Conservation (phyloP, 768 basidiomycete genomes). For the Phaffia australis region DNA sequence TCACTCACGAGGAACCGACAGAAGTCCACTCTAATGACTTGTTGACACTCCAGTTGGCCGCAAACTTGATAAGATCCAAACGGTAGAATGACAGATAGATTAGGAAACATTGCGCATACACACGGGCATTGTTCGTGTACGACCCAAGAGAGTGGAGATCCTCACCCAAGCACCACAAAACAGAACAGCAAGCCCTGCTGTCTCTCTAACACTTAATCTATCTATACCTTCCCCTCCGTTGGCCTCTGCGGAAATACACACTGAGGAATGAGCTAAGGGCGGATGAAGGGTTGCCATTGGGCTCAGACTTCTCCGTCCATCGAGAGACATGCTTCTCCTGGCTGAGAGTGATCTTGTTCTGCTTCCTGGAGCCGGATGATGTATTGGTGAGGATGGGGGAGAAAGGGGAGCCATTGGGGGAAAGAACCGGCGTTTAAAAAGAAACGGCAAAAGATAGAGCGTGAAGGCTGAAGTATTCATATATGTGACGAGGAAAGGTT, state of each 20-base stretch:
- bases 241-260: background rate
- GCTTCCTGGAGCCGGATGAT: conserved; percentile 1
- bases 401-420: conserved; percentile 1
- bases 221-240: conserved; percentile 27
- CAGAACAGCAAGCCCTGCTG: conserved; percentile 59
- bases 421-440: conserved; percentile 28
- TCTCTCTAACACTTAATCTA: conserved; percentile 56
- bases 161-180: conserved; percentile 68
- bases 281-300: conserved; percentile 19
- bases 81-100: conserved; percentile 32
- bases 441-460: conserved; percentile 62
- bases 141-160: too few relatives aligned
- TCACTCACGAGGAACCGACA: conserved; percentile 5
- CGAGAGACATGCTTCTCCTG: background rate
- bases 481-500: conserved; percentile 53
- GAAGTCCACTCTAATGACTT: conserved; percentile 42
- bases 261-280: conserved; percentile 2
- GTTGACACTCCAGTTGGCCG: conserved; percentile 86
- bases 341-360: background rate
- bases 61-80: conserved; percentile 42
- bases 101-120: background rate
- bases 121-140: too few relatives aligned
- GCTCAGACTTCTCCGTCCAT: conserved; percentile 6
- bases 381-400: conserved; percentile 6
- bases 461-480: conserved; percentile 82